These are phyloP conservation scores for Trichocladium uniseriatum DNA, from an alignment of 495 filamentous ascomycete genomes.

Conservation along the genomic window DNA sequence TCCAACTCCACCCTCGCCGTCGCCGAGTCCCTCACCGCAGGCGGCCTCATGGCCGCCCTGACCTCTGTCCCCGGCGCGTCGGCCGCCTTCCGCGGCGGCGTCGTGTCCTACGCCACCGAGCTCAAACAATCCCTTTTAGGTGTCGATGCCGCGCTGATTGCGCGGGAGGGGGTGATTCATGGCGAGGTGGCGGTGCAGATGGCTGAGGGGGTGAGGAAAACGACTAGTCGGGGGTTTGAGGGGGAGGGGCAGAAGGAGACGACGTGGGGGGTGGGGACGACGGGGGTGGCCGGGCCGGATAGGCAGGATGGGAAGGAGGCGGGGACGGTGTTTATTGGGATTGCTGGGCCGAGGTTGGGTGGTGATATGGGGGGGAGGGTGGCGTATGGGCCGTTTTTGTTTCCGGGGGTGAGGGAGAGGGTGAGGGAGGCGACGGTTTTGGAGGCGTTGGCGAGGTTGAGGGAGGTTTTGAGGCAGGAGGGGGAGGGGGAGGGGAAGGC, in stretches of 20 bases:
- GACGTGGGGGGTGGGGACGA: conserved; percentile 26
- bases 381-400: no score
- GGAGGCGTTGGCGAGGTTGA: no score
- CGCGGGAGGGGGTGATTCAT: conserved; percentile 25
- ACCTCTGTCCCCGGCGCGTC: conserved; percentile 23
- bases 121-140: conserved; percentile 22
- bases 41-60: conserved; percentile 21
- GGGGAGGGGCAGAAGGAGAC: conserved; percentile 10
- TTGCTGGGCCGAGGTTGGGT: no score
- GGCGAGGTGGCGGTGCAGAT: conserved; percentile 27
- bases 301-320: conserved; percentile 22
- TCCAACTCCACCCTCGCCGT: conserved; percentile 19
- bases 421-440: no score
- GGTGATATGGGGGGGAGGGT: no score
- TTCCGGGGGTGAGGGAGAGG: no score
- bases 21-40: conserved; percentile 28
- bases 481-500: no score
- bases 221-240: neutral
- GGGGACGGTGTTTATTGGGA: conserved; percentile 22
- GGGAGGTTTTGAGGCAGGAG: no score
- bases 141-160: conserved; percentile 23
- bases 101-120: conserved; percentile 26
- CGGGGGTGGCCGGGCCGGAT: conserved; percentile 25
- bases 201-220: conserved; percentile 20
- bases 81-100: conserved; percentile 23